phyloP scores from a whole-genome alignment of 1,284 basidiomycete genomes.

The Pholiota adiposa region DNA sequence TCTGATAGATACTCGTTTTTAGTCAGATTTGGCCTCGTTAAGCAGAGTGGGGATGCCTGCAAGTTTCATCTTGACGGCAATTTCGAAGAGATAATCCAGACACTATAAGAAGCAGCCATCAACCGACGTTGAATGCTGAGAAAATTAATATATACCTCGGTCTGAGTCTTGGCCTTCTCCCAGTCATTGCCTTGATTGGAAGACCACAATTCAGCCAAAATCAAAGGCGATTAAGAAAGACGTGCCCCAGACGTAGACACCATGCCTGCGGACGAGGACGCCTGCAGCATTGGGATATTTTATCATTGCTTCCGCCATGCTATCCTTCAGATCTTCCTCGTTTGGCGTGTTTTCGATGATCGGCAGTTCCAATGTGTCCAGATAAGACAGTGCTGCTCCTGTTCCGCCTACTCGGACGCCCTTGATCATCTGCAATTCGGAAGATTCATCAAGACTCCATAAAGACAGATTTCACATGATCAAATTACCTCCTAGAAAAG shows the following conservation, averaged over 20 bases:
- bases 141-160: slow-evolving; percentile 52
- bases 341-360: slow-evolving; percentile 90
- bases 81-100: slow-evolving; percentile 86
- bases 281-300: slow-evolving; percentile 80
- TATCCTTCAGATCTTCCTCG: slow-evolving; percentile 85
- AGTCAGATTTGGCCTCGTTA: slow-evolving; percentile 12
- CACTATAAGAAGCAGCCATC: slow-evolving; percentile 50
- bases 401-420: slow-evolving; percentile 80
- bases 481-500: slow-evolving; percentile 41
- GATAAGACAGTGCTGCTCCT: slow-evolving; percentile 73
- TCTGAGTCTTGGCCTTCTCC: slow-evolving; percentile 89
- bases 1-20: not conserved
- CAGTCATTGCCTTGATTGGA: slow-evolving; percentile 66
- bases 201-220: slow-evolving; percentile 6
- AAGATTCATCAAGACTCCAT: not conserved
- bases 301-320: slow-evolving; percentile 83
- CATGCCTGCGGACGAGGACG: slow-evolving; percentile 81
- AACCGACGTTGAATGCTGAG: not conserved
- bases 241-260: slow-evolving; percentile 85
- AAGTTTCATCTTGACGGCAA: slow-evolving; percentile 79
- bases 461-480: not conserved
- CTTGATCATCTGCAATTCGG: slow-evolving; percentile 80
- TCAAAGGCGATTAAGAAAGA: slow-evolving; percentile 5
- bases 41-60: slow-evolving; percentile 56
- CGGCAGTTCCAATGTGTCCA: slow-evolving; percentile 84